A percentile compares a stretch with the other conserved stretches of the same genome.
These are phyloP conservation scores for Fusarium fujikuroi DNA, from an alignment of 2,329 filamentous ascomycete species.

Conservation along the genomic window DNA sequence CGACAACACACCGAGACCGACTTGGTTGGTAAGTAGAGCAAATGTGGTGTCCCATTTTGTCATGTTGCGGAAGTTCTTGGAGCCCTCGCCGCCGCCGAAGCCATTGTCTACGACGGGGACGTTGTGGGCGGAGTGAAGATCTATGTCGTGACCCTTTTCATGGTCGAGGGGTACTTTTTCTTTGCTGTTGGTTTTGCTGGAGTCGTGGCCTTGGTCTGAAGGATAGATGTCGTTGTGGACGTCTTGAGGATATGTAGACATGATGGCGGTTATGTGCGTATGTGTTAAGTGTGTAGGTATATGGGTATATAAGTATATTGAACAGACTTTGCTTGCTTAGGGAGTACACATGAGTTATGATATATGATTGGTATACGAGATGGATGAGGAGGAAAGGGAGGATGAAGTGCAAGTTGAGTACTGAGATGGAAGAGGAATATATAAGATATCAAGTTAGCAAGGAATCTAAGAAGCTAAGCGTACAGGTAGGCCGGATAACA, in stretches of 20 bases:
- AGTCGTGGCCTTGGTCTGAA: conserved; percentile 41
- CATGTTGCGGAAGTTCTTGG: conserved; percentile 50
- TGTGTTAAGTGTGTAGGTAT: background rate
- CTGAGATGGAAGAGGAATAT: conserved; percentile 31
- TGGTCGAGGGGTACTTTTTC: conserved; percentile 39
- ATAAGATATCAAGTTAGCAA: conserved; percentile 28
- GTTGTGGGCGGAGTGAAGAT: conserved; percentile 33
- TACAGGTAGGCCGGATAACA: conserved; percentile 4
- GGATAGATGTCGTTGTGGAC: conserved; percentile 40
- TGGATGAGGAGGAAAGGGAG: background rate
- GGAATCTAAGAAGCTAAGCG: conserved; percentile 15
- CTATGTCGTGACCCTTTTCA: conserved; percentile 21
- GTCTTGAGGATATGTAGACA: conserved; percentile 36
- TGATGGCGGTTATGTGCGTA: conserved; percentile 8
- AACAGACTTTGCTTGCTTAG: conserved; percentile 6
- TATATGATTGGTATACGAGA: background rate
- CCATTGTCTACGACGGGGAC: conserved; percentile 41
- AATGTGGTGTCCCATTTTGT: conserved; percentile 49
- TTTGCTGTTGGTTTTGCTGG: conserved; percentile 43
- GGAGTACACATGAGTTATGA: background rate
- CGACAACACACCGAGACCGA: conserved; percentile 65
- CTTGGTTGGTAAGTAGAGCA: conserved; percentile 50
- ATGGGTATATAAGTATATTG: background rate
- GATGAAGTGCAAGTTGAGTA: background rate
- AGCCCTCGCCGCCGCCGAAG: conserved; percentile 45